phyloP scores from a whole-genome alignment of 345 rosid species.

The Populus euphratica region DNA sequence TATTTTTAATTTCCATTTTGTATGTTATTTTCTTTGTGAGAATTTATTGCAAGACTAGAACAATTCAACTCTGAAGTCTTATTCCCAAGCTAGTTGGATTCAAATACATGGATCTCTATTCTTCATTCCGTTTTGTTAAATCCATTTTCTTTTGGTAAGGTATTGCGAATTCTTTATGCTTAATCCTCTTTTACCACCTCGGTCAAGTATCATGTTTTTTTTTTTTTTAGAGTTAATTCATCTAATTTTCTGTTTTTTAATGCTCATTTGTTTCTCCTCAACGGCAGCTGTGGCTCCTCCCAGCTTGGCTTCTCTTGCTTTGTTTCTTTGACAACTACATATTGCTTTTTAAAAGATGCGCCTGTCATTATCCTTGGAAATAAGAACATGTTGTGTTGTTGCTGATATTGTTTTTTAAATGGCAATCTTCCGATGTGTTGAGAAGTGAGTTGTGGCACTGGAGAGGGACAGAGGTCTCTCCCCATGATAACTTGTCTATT shows the following conservation, averaged over 20 bases:
- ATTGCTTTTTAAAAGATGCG: neutral
- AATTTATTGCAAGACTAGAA: neutral
- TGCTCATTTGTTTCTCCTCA: slow-evolving; percentile 11
- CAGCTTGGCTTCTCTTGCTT: neutral
- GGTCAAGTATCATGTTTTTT: neutral
- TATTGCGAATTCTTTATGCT: neutral
- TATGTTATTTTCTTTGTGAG: neutral
- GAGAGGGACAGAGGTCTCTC: neutral
- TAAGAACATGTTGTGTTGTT: neutral
- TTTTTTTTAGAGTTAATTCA: slow-evolving; percentile 5
- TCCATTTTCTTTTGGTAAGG: neutral
- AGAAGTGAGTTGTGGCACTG: too few relatives aligned
- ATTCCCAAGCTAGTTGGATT: neutral
- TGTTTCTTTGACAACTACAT: neutral
- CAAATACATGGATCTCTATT: neutral
- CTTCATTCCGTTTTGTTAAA: neutral
- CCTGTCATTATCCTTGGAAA: neutral
- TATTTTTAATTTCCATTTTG: neutral
- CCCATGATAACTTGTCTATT: neutral
- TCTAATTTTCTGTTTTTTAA: slow-evolving; percentile 8
- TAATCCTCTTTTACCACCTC: neutral
- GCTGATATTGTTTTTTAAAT: neutral
- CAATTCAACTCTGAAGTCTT: neutral
- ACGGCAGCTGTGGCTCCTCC: slow-evolving; percentile 2
- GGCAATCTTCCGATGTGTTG: neutral